Evolutionary conservation across 306 rosid species (phyloP).

Genomic region (Cicer yamashitae): DNA sequence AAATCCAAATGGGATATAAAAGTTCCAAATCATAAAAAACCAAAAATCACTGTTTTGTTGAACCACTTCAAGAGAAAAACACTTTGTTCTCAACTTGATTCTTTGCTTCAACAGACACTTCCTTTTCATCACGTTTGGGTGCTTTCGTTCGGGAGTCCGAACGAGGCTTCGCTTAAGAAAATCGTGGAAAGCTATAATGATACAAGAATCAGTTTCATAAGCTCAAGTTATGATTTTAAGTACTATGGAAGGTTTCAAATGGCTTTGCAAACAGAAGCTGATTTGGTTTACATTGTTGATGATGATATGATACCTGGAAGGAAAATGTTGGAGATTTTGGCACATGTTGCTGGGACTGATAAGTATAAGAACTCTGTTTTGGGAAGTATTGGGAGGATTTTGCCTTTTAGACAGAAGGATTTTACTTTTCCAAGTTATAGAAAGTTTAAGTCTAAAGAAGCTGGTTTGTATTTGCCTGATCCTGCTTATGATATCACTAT

Average conservation of each 20-base stretch:
- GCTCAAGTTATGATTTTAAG: conserved; percentile 92
- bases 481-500: conserved; percentile 92
- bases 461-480: conserved; percentile 95
- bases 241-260: conserved; percentile 97
- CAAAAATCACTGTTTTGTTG: conserved; percentile 77
- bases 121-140: conserved; percentile 97
- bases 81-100: conserved; percentile 85
- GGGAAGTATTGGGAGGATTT: conserved; percentile 93
- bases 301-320: conserved; percentile 96
- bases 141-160: conserved; percentile 95
- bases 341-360: conserved; percentile 85
- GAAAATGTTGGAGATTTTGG: conserved; percentile 89
- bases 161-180: conserved; percentile 71
- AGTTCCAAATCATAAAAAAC: conserved; percentile 53
- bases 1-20: conserved; percentile 80
- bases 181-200: conserved; percentile 91
- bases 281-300: conserved; percentile 80
- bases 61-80: conserved; percentile 97
- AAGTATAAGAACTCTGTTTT: conserved; percentile 82
- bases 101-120: conserved; percentile 78
- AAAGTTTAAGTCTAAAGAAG: conserved; percentile 88
- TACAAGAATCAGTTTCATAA: conserved; percentile 78
- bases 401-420: conserved; percentile 94
- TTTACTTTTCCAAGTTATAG: conserved; percentile 92
- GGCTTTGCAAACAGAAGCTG: conserved; percentile 89